These are phyloP conservation scores for Penicillium palitans DNA, from an alignment of 2,329 filamentous ascomycete genomes.

Conservation along the genomic window DNA sequence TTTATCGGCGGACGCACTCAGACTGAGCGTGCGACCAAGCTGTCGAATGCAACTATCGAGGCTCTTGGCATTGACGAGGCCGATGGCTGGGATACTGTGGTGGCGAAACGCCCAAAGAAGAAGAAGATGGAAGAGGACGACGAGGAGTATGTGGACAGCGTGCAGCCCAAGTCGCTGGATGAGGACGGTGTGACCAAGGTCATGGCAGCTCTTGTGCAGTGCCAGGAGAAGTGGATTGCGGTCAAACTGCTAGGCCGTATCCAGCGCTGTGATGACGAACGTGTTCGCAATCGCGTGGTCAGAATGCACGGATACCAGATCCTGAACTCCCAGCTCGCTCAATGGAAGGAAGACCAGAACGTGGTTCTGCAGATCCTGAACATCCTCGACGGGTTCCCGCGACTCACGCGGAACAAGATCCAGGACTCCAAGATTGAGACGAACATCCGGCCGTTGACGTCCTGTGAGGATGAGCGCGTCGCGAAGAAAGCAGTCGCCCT, in stretches of 20 bases:
- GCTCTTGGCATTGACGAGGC: constrained; percentile 92
- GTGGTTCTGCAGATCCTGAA: constrained; percentile 86
- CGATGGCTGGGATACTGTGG: constrained; percentile 87
- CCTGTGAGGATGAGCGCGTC: constrained; percentile 72
- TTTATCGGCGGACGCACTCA: constrained; percentile 98
- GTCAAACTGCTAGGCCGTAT: constrained; percentile 91
- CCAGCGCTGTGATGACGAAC: constrained; percentile 81
- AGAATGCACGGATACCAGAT: constrained; percentile 98
- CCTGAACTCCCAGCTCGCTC: constrained; percentile 78
- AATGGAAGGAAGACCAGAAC: constrained; percentile 86
- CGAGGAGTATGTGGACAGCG: constrained; percentile 90
- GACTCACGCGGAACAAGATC: constrained; percentile 94
- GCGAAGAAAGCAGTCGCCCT: constrained; percentile 68
- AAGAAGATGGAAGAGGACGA: constrained; percentile 91
- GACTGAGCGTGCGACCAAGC: constrained; percentile 89
- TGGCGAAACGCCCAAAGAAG: constrained; percentile 86
- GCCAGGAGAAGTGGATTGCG: constrained; percentile 99
- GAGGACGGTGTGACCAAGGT: constrained; percentile 87
- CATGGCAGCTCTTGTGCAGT: constrained; percentile 95
- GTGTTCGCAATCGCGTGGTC: constrained; percentile 82
- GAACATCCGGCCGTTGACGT: constrained; percentile 68
- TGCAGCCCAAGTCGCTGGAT: constrained; percentile 75
- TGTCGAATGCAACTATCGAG: constrained; percentile 86
- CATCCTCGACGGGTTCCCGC: constrained; percentile 83
- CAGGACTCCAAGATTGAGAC: constrained; percentile 92